phyloP scores from a whole-genome alignment of 139 green algal genomes.

The Volvox africanus region DNA sequence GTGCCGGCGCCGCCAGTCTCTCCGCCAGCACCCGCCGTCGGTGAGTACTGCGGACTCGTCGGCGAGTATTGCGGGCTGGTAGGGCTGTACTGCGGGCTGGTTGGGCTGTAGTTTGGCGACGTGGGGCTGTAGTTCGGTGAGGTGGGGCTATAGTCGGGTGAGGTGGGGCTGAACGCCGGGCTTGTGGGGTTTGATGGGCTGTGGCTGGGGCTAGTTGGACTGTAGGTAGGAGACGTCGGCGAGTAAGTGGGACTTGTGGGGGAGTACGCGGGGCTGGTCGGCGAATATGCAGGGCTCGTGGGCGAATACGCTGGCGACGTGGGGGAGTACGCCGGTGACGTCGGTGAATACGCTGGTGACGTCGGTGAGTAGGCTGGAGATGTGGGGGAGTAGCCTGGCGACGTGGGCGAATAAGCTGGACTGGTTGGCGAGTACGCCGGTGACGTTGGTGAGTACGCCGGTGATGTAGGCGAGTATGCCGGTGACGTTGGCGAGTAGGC shows the following conservation, averaged over 20 bases:
- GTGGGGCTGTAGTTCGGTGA: conserved; percentile 73
- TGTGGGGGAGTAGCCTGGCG: conserved; percentile 81
- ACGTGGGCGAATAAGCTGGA: conserved; percentile 73
- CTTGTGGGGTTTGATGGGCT: conserved; percentile 57
- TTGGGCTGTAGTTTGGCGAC: conserved; percentile 67
- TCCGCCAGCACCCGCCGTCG: conserved; percentile 56
- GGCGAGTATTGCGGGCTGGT: conserved; percentile 82
- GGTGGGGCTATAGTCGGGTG: conserved; percentile 67
- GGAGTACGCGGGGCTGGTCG: conserved; percentile 66
- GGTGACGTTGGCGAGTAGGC: conserved; percentile 80
- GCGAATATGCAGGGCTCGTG: conserved; percentile 65
- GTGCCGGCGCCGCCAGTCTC: conserved; percentile 56
- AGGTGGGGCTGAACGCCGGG: conserved; percentile 71
- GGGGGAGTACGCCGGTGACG: conserved; percentile 63
- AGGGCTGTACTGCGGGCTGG: conserved; percentile 73
- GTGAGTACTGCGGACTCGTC: conserved; percentile 80
- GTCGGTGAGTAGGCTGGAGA: conserved; percentile 79
- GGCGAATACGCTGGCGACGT: conserved; percentile 75
- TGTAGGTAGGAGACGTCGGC: conserved; percentile 79
- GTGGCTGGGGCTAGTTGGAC: conserved; percentile 73
- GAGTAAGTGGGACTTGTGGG: conserved; percentile 80
- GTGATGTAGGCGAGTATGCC: conserved; percentile 73
- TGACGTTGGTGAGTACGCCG: conserved; percentile 65
- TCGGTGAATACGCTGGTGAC: conserved; percentile 74
- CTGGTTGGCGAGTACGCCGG: conserved; percentile 71